Evolutionary conservation across 805 yeast species (phyloP), one percentile per base, ranked within the genome.

Genomic region (Maudiozyma barnettii): DNA sequence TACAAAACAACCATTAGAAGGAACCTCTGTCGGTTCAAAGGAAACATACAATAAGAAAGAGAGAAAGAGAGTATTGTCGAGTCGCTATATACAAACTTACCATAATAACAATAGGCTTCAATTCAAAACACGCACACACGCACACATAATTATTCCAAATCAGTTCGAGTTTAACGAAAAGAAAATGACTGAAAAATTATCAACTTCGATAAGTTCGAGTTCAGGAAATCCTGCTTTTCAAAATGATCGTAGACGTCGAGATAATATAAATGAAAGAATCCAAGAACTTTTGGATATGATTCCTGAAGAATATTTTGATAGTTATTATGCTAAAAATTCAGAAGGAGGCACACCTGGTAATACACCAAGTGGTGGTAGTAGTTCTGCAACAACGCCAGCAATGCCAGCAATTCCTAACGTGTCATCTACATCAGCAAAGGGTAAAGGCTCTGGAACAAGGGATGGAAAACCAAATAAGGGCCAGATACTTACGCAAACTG

Each of bases 381-480:
- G 19, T 7, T 9, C 14, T n/a, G 33, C 19, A 5, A 23, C 31
- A 6, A 23, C 51, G 41, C 21, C 29, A 4, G 43, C 41, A 20
- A 48, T 53, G n/a, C 49, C 29, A 4, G 43, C 41, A 20, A 48
- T 53, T 14, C 49, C 54, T 3, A 36, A 45, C 20, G 44, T 49
- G 22, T 33, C 47, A 12, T 20, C 43, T 7, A 35, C 41, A 2
- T 45, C 52, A 8, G 45, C 54, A 13, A 59, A 53, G 40, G 44
- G 50, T 1, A 74, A 72, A 52, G 75, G 78, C 3, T 70, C 78
- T 5, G 91, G 91, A 0, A 84, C 91, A 0, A 83, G 81, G 52
- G 91, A 84, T 56, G 93, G 91, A 2, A 84, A 82, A 54, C 95
- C 95, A 0, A 84, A 84, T 58, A 85, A 85, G 65, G 95, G 95